These are phyloP conservation scores for Alternaria alternata DNA, from an alignment of 2,329 filamentous ascomycete species.

Conservation along the genomic window DNA sequence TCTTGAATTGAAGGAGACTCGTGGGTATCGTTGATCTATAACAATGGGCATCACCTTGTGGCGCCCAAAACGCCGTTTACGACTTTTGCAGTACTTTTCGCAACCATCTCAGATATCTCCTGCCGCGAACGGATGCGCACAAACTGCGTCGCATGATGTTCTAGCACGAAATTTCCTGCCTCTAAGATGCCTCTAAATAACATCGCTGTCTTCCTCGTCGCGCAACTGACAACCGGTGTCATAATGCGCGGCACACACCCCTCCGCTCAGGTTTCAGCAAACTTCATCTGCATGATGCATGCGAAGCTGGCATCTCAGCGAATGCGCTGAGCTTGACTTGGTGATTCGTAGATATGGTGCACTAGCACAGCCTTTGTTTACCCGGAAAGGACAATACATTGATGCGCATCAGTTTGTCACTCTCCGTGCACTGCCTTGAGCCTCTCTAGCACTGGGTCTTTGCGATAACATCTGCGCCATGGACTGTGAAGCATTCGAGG, in stretches of 20 bases:
- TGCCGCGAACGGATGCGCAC: not conserved
- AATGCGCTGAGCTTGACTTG: not conserved
- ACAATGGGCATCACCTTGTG: not conserved
- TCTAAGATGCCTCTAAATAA: not conserved
- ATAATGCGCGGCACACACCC: not conserved
- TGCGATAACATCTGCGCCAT: conserved; percentile 34
- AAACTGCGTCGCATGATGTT: not conserved
- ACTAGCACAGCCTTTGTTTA: not conserved
- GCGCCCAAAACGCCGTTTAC: not conserved
- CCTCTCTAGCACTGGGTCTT: conserved; percentile 27
- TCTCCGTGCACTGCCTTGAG: not conserved
- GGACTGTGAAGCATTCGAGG: conserved; percentile 34
- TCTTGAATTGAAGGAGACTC: not conserved
- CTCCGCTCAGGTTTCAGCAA: not conserved
- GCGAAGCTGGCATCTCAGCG: not conserved
- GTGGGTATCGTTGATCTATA: not conserved
- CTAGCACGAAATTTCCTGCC: not conserved
- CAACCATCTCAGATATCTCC: not conserved
- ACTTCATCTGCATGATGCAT: not conserved
- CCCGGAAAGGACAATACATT: not conserved
- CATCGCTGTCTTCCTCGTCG: not conserved
- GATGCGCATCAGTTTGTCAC: conserved; percentile 8
- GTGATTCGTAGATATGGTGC: not conserved
- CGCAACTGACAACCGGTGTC: not conserved
- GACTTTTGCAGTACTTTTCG: not conserved